Conservation (phyloP, 257 asterid genomes). For the Nicotiana sylvestris region DNA sequence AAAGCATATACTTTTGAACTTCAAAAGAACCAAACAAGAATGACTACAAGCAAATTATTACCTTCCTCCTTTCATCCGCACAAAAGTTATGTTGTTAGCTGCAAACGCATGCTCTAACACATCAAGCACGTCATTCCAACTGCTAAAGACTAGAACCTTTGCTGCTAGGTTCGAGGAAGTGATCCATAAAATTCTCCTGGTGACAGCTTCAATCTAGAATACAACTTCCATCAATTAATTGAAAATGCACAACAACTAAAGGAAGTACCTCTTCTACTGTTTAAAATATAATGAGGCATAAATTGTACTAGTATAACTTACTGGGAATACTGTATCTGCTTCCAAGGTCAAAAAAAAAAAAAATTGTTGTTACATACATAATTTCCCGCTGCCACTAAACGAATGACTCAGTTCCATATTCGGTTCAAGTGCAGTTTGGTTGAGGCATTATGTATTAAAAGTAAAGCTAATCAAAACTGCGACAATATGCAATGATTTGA, state of each 20-base stretch:
- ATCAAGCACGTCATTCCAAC: constrained; percentile 98
- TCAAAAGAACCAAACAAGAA: background rate
- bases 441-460: background rate
- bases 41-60: constrained; percentile 15
- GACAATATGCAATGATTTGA: background rate
- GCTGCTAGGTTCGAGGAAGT: constrained; percentile 48
- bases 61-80: constrained; percentile 99
- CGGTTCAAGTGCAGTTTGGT: background rate
- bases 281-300: no score
- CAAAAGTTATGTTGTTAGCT: constrained; percentile 65
- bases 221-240: constrained; percentile 14
- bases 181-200: constrained; percentile 86
- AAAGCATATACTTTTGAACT: constrained; percentile 7
- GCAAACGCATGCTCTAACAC: constrained; percentile 88
- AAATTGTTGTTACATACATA: background rate
- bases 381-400: background rate
- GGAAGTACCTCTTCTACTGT: no score
- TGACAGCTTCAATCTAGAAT: constrained; percentile 83
- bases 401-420: background rate
- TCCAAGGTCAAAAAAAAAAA: no score
- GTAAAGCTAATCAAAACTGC: background rate
- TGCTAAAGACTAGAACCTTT: constrained; percentile 79
- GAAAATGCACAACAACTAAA: background rate
- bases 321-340: no score
- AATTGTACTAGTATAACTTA: no score